Conservation (phyloP, 2,329 filamentous ascomycete species). For the Apiospora arundinis region DNA sequence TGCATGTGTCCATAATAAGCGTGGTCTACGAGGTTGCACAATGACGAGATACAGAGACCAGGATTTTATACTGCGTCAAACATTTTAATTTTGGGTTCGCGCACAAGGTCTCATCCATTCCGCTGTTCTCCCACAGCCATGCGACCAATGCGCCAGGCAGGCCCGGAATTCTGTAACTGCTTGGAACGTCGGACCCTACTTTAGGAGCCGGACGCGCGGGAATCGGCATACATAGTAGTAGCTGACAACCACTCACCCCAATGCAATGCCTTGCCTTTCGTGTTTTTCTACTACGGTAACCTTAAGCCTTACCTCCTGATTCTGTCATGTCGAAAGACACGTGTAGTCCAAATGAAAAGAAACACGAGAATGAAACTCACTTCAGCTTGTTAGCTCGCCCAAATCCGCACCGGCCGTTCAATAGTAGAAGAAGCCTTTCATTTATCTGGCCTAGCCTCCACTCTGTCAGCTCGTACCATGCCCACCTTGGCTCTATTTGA, state of each 20-base stretch:
- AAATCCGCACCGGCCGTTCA: background rate
- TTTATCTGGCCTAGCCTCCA: background rate
- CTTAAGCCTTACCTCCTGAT: no score
- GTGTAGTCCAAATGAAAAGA: no score
- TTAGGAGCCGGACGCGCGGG: background rate
- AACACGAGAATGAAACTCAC: background rate
- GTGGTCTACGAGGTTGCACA: background rate
- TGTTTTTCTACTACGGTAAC: no score
- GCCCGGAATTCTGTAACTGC: slow-evolving; percentile 13
- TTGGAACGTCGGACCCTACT: slow-evolving; percentile 2
- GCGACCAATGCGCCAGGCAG: slow-evolving; percentile 4
- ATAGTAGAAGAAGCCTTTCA: background rate
- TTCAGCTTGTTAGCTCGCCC: background rate
- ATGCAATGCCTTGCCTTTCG: no score
- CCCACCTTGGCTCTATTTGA: background rate
- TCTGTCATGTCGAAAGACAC: no score
- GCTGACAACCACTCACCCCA: background rate
- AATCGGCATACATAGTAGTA: background rate
- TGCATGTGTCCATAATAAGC: background rate
- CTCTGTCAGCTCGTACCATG: background rate
- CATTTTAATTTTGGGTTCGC: background rate
- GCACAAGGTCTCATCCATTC: background rate
- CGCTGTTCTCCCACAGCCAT: background rate
- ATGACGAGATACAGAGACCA: background rate
- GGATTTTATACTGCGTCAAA: background rate